Evolutionary conservation across 1,139 yeast genomes (phyloP).

Genomic region (Lodderomyces oxycetoniae): DNA sequence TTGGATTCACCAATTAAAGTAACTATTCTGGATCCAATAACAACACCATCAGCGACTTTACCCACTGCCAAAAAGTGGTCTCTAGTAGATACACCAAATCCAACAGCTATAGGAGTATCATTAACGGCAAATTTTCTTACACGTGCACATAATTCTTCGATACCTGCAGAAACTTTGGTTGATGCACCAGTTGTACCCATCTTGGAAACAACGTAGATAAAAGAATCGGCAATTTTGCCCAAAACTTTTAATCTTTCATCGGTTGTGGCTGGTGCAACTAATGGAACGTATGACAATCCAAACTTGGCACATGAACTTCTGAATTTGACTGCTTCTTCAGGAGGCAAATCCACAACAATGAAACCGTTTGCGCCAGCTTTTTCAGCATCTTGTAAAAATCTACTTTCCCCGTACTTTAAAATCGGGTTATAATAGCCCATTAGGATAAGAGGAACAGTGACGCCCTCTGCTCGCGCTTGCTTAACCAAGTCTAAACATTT

Average conservation of each 20-base stretch:
- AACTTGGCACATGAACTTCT: conserved; percentile 64
- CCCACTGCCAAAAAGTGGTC: conserved; percentile 85
- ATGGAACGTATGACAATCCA: conserved; percentile 81
- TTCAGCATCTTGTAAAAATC: conserved; percentile 70
- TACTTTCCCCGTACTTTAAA: conserved; percentile 81
- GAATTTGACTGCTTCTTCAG: conserved; percentile 91
- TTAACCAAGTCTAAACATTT: conserved; percentile 66
- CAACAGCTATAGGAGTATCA: conserved; percentile 87
- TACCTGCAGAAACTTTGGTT: conserved; percentile 56
- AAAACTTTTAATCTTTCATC: conserved; percentile 77
- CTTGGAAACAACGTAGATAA: conserved; percentile 90
- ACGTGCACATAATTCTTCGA: conserved; percentile 65
- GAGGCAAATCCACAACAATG: conserved; percentile 92
- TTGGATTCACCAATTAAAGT: conserved; percentile 61
- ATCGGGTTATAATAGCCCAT: conserved; percentile 99
- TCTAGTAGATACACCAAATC: conserved; percentile 93
- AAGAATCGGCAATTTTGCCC: conserved; percentile 86
- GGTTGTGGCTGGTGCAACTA: conserved; percentile 95
- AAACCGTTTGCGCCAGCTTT: conserved; percentile 94
- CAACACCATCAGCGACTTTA: conserved; percentile 83
- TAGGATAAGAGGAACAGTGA: conserved; percentile 79
- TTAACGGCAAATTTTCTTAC: conserved; percentile 71
- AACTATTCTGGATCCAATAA: conserved; percentile 85
- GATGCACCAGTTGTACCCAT: conserved; percentile 98
- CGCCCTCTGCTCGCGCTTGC: conserved; percentile 87